phyloP scores from a whole-genome alignment of 176 grass and related monocot species.

The sorghum (Sorghum bicolor) region Sorghum_bicolor_NCBIv3 NC_012870.2:60660501-60661000 shows the following conservation, averaged over 20 bases:
- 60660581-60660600: too few species aligned
- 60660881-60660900: not conserved
- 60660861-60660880: not conserved
- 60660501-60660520: too few species aligned
- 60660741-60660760: not conserved
- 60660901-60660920: constrained; percentile 25
- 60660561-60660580: too few species aligned
- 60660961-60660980: constrained; percentile 5
- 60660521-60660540: too few species aligned
- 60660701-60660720: too few species aligned
- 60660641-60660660: too few species aligned
- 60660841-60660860: not conserved
- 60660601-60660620: too few species aligned
- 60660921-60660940: constrained; percentile 24
- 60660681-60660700: too few species aligned
- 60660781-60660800: not conserved
- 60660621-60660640: too few species aligned
- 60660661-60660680: too few species aligned
- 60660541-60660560: too few species aligned
- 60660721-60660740: not conserved
- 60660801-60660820: not conserved
- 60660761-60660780: not conserved
- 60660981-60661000: constrained; percentile 9
- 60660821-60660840: not conserved
- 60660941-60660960: not conserved